Evolutionary conservation across 345 rosid species (phyloP), one percentile per base, ranked within the genome.

Genomic region (rapeseed (Brassica napus)): DNA sequence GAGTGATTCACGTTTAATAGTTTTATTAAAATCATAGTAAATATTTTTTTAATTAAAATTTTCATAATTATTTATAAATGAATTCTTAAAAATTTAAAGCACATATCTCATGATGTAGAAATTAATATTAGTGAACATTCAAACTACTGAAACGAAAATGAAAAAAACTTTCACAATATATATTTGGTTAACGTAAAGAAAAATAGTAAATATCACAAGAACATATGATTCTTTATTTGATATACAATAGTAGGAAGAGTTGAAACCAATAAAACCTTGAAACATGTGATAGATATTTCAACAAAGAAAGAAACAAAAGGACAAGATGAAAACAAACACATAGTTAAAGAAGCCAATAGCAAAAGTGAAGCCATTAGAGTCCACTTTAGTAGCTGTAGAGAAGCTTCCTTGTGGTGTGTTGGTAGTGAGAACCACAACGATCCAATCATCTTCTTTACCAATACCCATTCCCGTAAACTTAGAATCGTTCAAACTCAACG

Each of bases 391-490:
- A 44, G 6, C 77, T 3, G 88, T 60, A 65, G 61, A 76, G 73
- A 14, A 93, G 84, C 89, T 89, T 83, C 98, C 99, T 42, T 76
- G 88, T 2, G 98, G 83, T 31, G 94, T 83, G 73, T 26, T 83
- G 10, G 97, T 95, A 57, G 94, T 86, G 26, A 91, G 81, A 67
- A 95, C 86, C 65, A 90, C 94, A 42, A 95, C 97, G 28, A 89
- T 86, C 99, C 99, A 95, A 82, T 89, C 60, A 47, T 85, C 86
- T 9, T 95, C 89, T 26, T 92, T 86, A 71, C 97, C 91, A 52
- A 95, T 83, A 35, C 99, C 98, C 8, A 77, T 84, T 69, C 93
- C 94, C 7, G 91, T 87, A 76, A 69, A 93, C 78, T 83, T 87
- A 8, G 90, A 76, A 77, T 89, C 92, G 3, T 95, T 89, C 82